phyloP scores from a whole-genome alignment of 345 rosid species.

The Eucalyptus sp. region DNA sequence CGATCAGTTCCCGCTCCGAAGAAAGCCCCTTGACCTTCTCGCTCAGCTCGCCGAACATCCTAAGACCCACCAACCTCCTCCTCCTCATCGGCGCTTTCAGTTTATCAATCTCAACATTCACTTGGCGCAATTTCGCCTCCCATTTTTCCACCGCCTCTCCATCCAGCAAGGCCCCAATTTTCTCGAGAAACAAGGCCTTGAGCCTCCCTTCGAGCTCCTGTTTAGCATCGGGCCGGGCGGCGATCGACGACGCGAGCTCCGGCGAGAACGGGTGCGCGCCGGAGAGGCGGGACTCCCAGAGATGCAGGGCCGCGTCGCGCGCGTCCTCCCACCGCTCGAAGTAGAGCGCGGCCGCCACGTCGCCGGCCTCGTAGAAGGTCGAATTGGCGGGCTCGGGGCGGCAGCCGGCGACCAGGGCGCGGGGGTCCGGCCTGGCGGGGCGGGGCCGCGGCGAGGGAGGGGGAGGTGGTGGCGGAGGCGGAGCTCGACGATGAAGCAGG shows the following conservation, averaged over 20 bases:
- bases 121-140: slow-evolving; percentile 8
- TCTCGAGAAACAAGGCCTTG: slow-evolving; percentile 17
- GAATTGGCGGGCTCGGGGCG: not conserved
- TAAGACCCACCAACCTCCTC: not conserved
- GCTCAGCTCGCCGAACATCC: not conserved
- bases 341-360: not conserved
- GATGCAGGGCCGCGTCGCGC: not conserved
- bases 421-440: not conserved
- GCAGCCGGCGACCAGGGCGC: not conserved
- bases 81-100: not conserved
- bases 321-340: slow-evolving; percentile 1
- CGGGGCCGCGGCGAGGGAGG: not conserved
- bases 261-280: not conserved
- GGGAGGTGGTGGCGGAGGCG: not conserved
- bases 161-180: slow-evolving; percentile 16
- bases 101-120: slow-evolving; percentile 6
- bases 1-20: slow-evolving; percentile 22
- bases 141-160: slow-evolving; percentile 33
- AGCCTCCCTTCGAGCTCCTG: slow-evolving; percentile 26
- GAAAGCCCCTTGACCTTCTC: slow-evolving; percentile 12
- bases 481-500: not conserved
- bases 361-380: not conserved
- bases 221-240: slow-evolving; percentile 19
- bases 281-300: not conserved
- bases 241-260: slow-evolving; percentile 10